phyloP scores from a whole-genome alignment of 805 yeast genomes.

The Starmerella apicola region DNA sequence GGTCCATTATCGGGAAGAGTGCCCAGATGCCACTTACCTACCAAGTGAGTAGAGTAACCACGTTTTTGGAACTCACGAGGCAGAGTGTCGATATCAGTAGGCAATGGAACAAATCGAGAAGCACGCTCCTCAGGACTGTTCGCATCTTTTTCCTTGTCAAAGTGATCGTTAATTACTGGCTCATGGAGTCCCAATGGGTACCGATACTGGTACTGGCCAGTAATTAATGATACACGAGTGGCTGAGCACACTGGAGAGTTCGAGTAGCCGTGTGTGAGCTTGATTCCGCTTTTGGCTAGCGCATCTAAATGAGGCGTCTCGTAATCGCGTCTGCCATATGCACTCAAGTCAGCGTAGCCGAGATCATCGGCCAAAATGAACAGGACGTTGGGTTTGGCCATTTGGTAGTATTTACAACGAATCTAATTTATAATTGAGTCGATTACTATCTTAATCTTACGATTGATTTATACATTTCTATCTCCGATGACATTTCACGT shows the following conservation, averaged over 20 bases:
- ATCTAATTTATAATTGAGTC: no score
- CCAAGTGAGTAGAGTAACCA: slow-evolving; percentile 39
- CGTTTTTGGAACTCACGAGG: slow-evolving; percentile 39
- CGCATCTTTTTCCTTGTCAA: neutral
- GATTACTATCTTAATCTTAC: no score
- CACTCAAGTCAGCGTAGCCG: slow-evolving; percentile 43
- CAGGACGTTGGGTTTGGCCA: slow-evolving; percentile 36
- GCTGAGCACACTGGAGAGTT: slow-evolving; percentile 59
- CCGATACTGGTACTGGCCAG: slow-evolving; percentile 48
- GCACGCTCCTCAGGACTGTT: slow-evolving; percentile 10
- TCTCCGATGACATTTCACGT: no score
- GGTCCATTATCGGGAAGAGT: slow-evolving; percentile 28
- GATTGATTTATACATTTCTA: no score
- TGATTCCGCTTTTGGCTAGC: slow-evolving; percentile 35
- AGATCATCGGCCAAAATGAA: slow-evolving; percentile 50
- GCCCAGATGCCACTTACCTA: slow-evolving; percentile 57
- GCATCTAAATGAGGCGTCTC: slow-evolving; percentile 40
- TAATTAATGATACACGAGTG: slow-evolving; percentile 46
- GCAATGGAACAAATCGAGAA: slow-evolving; percentile 14
- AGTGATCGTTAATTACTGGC: slow-evolving; percentile 10
- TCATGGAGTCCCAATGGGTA: slow-evolving; percentile 19
- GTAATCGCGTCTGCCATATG: slow-evolving; percentile 45
- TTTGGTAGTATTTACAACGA: no score
- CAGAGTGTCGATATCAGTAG: slow-evolving; percentile 21
- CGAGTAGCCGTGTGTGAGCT: slow-evolving; percentile 48